Evolutionary conservation across 1,139 yeast genomes (phyloP), one percentile per base, ranked within the genome.

Genomic region (Geotrichum histeridarum): DNA sequence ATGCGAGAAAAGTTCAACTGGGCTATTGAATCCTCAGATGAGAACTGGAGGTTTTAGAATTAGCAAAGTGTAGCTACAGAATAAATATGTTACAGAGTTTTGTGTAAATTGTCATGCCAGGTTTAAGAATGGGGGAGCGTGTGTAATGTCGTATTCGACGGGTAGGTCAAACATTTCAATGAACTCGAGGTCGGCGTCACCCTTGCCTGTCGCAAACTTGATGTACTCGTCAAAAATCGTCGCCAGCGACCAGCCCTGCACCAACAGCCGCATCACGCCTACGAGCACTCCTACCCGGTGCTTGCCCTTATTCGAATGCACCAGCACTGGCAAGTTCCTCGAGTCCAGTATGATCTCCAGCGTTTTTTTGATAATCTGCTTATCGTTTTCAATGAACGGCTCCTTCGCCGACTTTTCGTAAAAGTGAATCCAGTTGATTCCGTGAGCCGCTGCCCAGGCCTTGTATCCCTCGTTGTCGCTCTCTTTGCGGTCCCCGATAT

Each of bases 171-270:
- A 66, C 45, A 63, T 58, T 57, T 66, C 69, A 48, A 66, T 66
- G 50, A 67, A 66, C 62, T 89, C 96, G 65, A 91, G 77, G 71
- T 91, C 98, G 55, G 84, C 86, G 63, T 89, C 97, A 14, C 93
- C 91, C 70, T 91, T 93, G 2, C 96, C 97, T 65, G 88, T 84
- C 4, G 97, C 95, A 70, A 89, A 93, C 68, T 87, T 83, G 58
- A 86, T 90, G 69, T 93, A 93, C 67, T 93, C 99, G 67, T 90
- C 96, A 69, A 89, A 93, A 4, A 89, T 86, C 1, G 96, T 95
- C 53, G 96, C 85, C 64, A 88, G 76, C 58, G 94, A 82, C 99
- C 99, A 91, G 1, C 95, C 95, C 69, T 90, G 96, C 43, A 90
- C 73, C 57, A 86, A 69, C 66, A 87, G 88, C 50, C 99, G 73